phyloP scores from a whole-genome alignment of 805 yeast species.

The Suhomyces prunicola region DNA sequence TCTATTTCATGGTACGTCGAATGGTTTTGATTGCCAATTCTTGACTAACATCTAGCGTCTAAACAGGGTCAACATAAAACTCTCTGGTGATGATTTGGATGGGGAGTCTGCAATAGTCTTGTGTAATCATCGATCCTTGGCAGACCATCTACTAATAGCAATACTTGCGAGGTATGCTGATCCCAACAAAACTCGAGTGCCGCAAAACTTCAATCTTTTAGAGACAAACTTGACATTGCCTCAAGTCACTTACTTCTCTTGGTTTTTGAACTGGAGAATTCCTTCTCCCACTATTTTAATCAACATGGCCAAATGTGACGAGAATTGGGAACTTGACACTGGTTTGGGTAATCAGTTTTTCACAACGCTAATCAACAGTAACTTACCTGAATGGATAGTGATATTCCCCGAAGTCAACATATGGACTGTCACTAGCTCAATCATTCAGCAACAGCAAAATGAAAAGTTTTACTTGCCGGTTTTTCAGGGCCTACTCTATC shows the following conservation, averaged over 20 bases:
- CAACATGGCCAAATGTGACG: slow-evolving; percentile 56
- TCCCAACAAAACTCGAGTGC: slow-evolving; percentile 10
- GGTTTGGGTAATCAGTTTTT: slow-evolving; percentile 35
- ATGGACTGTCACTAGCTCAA: slow-evolving; percentile 46
- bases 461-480: slow-evolving; percentile 58
- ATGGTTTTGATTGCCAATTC: neutral
- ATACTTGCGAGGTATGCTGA: slow-evolving; percentile 34
- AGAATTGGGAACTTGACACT: slow-evolving; percentile 60
- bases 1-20: slow-evolving; percentile 26
- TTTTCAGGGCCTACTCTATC: slow-evolving; percentile 65
- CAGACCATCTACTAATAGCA: slow-evolving; percentile 59
- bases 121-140: slow-evolving; percentile 65
- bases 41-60: slow-evolving; percentile 19
- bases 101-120: slow-evolving; percentile 37
- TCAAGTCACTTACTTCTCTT: slow-evolving; percentile 57
- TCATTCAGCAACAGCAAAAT: slow-evolving; percentile 53
- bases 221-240: slow-evolving; percentile 31
- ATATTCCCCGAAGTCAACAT: slow-evolving; percentile 86
- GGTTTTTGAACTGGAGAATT: slow-evolving; percentile 64
- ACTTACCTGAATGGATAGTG: slow-evolving; percentile 57
- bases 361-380: slow-evolving; percentile 31
- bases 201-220: neutral
- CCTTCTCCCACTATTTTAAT: slow-evolving; percentile 52
- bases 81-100: slow-evolving; percentile 42
- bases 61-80: slow-evolving; percentile 34